Base-by-base conservation (phyloP, 169 alveolate genomes). In the Eimeria nieschulzi region DNA sequence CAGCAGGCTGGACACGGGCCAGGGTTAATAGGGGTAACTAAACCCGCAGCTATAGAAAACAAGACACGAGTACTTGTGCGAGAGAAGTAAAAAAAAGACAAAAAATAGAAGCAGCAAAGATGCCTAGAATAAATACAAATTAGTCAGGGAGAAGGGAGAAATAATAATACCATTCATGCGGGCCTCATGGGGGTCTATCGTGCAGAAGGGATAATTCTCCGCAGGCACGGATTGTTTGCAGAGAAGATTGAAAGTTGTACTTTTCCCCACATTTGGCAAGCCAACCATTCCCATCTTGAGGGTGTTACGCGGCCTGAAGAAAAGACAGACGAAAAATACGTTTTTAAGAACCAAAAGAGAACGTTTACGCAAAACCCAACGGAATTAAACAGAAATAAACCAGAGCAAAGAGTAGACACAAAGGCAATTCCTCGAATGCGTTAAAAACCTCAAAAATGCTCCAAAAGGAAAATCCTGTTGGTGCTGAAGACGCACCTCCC, bases 231-330 rank as follows among this genome's bases (percentile, higher is more conserved):
- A 87, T 80, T 97, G 96, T 92, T 98, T 98, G 26, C 99, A 97
- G n/a, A 99, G 95, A 54, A 98, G 95, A 94, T 99, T 99, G 96
- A 98, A 99, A 23, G 99, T 98, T 21, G 94, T 91, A 64, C 93
- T 92, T 56, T 93, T 93, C 39, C 99, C 99, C 13, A 98, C 98
- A 93, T 99, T 99, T 9, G 99, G 99, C 59, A 99, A 95, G 19
- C 99, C 99, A 15, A 99, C 99, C 33, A 99, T 95, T 51, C 99
- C 99, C 99, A 99, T 99, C 92, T 97, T 98, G 51, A 99, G 95
- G 75, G 96, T 96, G 76, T 96, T 96, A 70, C 95, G 94, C 21
- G 99, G 99, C 92, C 99, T 82, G 83, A 19, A 73, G 21, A 70
- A 12, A 9, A 39, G n/a, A 23, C 79, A 70, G 9, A 39, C 33